Conservation (phyloP, 2,329 filamentous ascomycete species). For the Geosmithia putterillii region DNA sequence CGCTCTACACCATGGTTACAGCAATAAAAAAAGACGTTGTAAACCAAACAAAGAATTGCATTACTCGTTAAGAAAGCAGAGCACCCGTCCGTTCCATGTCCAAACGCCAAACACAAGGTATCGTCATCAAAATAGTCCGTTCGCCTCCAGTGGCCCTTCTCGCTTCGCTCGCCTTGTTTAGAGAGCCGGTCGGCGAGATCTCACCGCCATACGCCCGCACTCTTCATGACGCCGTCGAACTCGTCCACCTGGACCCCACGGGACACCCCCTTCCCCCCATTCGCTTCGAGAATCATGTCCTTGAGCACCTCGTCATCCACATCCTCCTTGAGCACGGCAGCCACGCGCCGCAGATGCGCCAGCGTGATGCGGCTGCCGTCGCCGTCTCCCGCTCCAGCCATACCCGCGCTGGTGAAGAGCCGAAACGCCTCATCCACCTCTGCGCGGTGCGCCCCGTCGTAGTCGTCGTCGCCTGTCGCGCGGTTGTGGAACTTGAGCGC, state of each 20-base stretch:
- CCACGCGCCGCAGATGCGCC: slow-evolving; percentile 64
- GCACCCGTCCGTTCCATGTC: too few relatives aligned
- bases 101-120: too few relatives aligned
- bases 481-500: slow-evolving; percentile 69
- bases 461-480: slow-evolving; percentile 37
- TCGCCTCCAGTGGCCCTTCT: too few relatives aligned
- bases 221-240: slow-evolving; percentile 75
- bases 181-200: neutral
- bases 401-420: slow-evolving; percentile 53
- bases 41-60: too few relatives aligned
- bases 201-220: slow-evolving; percentile 73
- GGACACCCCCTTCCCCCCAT: slow-evolving; percentile 61
- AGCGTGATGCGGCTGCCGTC: slow-evolving; percentile 54
- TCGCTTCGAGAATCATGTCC: slow-evolving; percentile 94
- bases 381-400: too few relatives aligned
- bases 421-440: slow-evolving; percentile 75
- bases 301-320: slow-evolving; percentile 71
- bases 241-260: slow-evolving; percentile 65
- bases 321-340: slow-evolving; percentile 70
- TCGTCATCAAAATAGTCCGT: too few relatives aligned
- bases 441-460: slow-evolving; percentile 35
- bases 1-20: too few relatives aligned
- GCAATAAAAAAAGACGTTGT: too few relatives aligned
- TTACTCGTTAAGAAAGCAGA: too few relatives aligned
- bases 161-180: too few relatives aligned